Base-by-base conservation (phyloP, 768 basidiomycete genomes). In the Megacollybia marginata region DNA sequence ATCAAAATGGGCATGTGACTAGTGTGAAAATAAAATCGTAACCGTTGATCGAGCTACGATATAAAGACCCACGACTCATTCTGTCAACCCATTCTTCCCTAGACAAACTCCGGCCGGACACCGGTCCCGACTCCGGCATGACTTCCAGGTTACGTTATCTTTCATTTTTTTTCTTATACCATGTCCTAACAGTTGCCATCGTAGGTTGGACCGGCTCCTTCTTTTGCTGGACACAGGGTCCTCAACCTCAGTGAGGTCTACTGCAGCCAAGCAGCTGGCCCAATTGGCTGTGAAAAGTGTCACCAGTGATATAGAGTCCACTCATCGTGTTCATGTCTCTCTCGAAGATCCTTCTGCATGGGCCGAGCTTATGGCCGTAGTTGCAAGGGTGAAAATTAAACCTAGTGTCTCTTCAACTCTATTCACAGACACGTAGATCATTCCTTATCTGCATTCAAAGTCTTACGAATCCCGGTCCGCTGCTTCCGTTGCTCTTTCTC, bases 241-340 rank as follows among this genome's bases (percentile, higher is more conserved):
- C 11, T 92, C 92, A 3, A 68, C 78, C 38, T 86, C 88, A 46
- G 86, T 99, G 56, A 81, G 94, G 62, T 83, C 83, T 54, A 96
- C 96, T n/a, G 95, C 96, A 0, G 94, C 94, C 5, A 93, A 92
- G 60, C 96, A 99, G 64, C 75, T 99, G 42, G 93, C 93, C 0
- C 90, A 94, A 54, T 74, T 99, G 47, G 92, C 92, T 0, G 85
- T 81, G 16, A 86, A 92, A 66, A 84, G 84, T 56, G 86, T 96
- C 51, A 82, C 83, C 50, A 83, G 78, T 61, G 88, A 92, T 73
- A 85, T 89, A 47, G 87, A 91, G 53, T 69, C 77, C 33, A 70
- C 61, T 48, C 23, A 28, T 6, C 77, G 82, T 43, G 78, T 80
- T 52, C 79, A 83, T 64, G 70, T 75, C 18, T 68, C 79, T 36